Base-by-base conservation (phyloP, 1,139 yeast species). In the Kurtzmaniella quercitrusa region DNA sequence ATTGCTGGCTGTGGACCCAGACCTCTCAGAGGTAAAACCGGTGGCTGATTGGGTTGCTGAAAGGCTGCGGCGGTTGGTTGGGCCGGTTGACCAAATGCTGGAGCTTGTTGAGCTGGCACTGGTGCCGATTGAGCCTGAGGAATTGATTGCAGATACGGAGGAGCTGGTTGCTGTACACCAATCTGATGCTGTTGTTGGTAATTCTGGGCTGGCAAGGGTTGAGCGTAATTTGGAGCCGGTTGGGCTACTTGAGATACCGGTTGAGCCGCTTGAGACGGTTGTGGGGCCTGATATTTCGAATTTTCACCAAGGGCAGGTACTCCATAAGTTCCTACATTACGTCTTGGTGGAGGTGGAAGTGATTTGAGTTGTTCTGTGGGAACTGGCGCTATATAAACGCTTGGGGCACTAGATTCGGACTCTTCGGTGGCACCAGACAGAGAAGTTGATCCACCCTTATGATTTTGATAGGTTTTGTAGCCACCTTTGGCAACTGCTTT, bases 401-500 rank as follows among this genome's bases (percentile, higher is more conserved):
- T 19, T 11, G 43, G 39, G 5, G 45, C 20, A 11, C 34, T 33
- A n/a, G 45, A 38, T 14, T 23, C 33, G 16, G 39, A 40, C 21
- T 23, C 33, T 15, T 35, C 40, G 16, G 19, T 41, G 8, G 38
- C 39, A 17, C 39, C 42, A 18, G 42, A 16, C 22, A 40, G 36
- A 28, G 45, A 36, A 38, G 30, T 34, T 38, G 42, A 36, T 5
- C 47, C 50, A 20, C 48, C 61, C 30, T 66, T 67, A 47, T 60
- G 61, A 41, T 70, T 67, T 47, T 74, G 75, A 52, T 75, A 76
- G 1, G 80, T 74, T 16, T 59, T 55, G 46, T 69, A 66, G 0
- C 82, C 82, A 3, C 81, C 82, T 48, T 71, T 70, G 3, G 71
- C 63, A 1, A 74, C 60, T 0, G 78, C 71, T 33, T 64, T 71